Conservation (phyloP, 140 eudicot species). For the Oenanthe javanica region DNA sequence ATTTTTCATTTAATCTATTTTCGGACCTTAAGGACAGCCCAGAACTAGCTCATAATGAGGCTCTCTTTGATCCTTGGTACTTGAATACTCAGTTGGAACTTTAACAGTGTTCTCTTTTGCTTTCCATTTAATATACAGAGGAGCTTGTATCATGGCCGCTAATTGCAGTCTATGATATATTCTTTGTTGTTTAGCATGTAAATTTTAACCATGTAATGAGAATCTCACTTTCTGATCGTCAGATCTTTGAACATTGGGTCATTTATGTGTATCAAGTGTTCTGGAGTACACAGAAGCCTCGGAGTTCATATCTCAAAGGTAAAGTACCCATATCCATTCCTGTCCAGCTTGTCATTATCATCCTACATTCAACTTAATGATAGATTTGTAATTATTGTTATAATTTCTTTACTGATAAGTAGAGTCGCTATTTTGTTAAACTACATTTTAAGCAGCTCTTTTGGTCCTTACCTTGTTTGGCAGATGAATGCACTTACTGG, state of each 20-base stretch:
- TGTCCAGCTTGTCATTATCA: not conserved
- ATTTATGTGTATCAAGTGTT: constrained; percentile 89
- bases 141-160: not conserved
- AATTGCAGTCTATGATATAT: not conserved
- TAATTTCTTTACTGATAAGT: not conserved
- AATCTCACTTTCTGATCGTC: constrained; percentile 19
- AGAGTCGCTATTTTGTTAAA: not conserved
- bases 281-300: constrained; percentile 96
- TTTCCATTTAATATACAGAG: not conserved
- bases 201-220: not conserved
- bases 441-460: not conserved
- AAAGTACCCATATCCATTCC: not conserved
- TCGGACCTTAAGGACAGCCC: too few relatives aligned
- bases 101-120: not conserved
- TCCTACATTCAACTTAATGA: not conserved
- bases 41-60: too few relatives aligned
- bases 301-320: constrained; percentile 96
- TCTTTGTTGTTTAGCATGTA: not conserved
- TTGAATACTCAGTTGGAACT: too few relatives aligned
- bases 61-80: too few relatives aligned
- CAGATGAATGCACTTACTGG: not conserved
- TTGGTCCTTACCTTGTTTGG: not conserved
- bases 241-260: constrained; percentile 75
- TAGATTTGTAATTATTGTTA: not conserved
- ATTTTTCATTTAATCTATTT: too few relatives aligned